Base-by-base conservation (phyloP, 1,284 basidiomycete genomes). In the Ceratobasidium sp. region DNA sequence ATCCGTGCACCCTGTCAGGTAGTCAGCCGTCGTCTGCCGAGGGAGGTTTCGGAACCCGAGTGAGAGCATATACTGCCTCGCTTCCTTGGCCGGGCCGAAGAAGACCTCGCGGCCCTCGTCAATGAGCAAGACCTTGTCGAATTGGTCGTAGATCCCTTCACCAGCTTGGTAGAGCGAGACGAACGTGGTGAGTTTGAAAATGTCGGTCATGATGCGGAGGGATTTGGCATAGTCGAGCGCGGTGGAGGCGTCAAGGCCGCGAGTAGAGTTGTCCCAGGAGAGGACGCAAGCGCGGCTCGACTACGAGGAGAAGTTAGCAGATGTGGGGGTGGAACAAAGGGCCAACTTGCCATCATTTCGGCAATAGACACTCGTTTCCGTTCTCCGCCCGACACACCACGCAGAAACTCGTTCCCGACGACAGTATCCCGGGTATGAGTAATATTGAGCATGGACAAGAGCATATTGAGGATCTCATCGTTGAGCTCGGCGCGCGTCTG, bases 301-400 rank as follows among this genome's bases (percentile, higher is more conserved):
- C 49, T 78, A 65, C 81, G 54, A 84, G 80, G n/a, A 1, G 75
- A 81, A 19, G 5, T 46, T 3, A 37, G 56, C 8, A 46, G 57
- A 15, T 13, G 19, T 25, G 11, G 62, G 2, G n/a, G 11, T 25
- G 25, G 25, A 22, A 44, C 2, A 43, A n/a, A 74, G 82, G 25
- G 84, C 17, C 11, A 85, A 29, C 85, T 83, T 69, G 85, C 85
- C 80, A 88, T 85, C 82, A 86, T 87, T 82, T 91, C 90, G 49
- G 88, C 86, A 74, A 91, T 88, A 9, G 87, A 88, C 34, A 90
- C 89, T 77, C 89, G 87, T 83, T 90, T 90, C 46, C 89, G 83
- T 82, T 87, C 89, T 66, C 89, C 89, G 77, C 89, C 89, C 43
- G 85, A 87, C 0, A 91, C 87, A 82, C 90, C 90, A 70, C 89